phyloP scores from a whole-genome alignment of 2,329 filamentous ascomycete species.

The Botryotinia narcissicola region DNA sequence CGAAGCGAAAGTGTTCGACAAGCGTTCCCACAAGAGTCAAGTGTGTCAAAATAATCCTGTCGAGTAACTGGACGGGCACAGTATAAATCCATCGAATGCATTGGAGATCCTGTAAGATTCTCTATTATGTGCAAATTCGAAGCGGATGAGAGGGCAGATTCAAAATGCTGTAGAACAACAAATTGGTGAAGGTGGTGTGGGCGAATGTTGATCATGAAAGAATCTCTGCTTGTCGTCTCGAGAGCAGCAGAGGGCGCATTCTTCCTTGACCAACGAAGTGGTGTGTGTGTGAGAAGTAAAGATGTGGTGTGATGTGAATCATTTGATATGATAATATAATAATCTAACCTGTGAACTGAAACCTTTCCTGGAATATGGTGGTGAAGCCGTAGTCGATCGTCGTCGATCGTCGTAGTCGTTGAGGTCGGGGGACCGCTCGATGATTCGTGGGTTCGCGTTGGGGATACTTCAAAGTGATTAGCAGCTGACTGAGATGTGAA shows the following conservation, averaged over 20 bases:
- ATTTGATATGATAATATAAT: not conserved
- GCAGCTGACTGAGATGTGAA: not conserved
- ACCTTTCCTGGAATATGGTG: constrained; percentile 18
- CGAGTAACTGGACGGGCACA: constrained; percentile 11
- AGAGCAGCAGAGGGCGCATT: constrained; percentile 18
- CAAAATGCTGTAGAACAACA: constrained; percentile 1
- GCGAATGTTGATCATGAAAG: constrained; percentile 8
- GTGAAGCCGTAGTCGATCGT: not conserved
- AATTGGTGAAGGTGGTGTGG: not conserved
- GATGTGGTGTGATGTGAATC: not conserved
- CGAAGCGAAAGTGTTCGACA: not conserved
- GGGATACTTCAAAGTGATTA: not conserved
- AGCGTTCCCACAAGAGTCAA: not conserved
- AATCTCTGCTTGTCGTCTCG: constrained; percentile 17
- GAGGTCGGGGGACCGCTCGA: not conserved
- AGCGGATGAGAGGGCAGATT: not conserved
- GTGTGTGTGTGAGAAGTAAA: not conserved
- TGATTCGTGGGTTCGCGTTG: not conserved
- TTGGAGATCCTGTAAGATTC: constrained; percentile 13
- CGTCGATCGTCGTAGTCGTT: not conserved
- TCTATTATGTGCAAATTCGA: constrained; percentile 3
- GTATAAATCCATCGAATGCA: constrained; percentile 4
- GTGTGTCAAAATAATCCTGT: not conserved
- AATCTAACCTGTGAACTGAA: constrained; percentile 16
- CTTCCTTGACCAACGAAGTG: constrained; percentile 4